Evolutionary conservation across 2,329 filamentous ascomycete genomes (phyloP).

Genomic region (Westerdykella sp.): DNA sequence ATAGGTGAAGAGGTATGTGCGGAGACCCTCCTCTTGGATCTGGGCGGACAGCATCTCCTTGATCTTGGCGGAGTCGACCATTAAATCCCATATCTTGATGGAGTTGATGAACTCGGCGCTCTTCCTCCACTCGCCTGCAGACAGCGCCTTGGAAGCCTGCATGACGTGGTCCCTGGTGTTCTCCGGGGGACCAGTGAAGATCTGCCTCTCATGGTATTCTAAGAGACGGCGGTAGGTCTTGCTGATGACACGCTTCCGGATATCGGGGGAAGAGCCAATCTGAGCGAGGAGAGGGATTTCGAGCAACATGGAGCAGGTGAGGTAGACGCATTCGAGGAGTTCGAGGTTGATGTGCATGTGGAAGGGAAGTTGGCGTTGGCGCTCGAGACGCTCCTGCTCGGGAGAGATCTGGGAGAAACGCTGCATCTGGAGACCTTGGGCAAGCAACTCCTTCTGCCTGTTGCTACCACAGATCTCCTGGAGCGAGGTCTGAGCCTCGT

Average conservation of each 20-base stretch:
- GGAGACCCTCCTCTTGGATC: conserved; percentile 96
- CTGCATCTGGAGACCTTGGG: conserved; percentile 97
- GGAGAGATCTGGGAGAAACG: conserved; percentile 93
- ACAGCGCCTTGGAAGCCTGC: conserved; percentile 95
- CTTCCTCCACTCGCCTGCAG: conserved; percentile 98
- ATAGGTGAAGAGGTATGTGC: conserved; percentile 98
- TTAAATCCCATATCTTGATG: conserved; percentile 99
- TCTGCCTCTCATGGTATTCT: conserved; percentile 98
- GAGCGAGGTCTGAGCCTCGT: conserved; percentile 94
- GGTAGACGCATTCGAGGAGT: conserved; percentile 93
- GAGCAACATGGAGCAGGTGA: conserved; percentile 98
- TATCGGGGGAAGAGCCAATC: conserved; percentile 90
- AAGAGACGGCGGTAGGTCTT: conserved; percentile 99
- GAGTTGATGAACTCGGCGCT: conserved; percentile 86
- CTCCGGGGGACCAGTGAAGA: conserved; percentile 96
- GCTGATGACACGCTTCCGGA: conserved; percentile 96
- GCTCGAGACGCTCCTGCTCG: conserved; percentile 94
- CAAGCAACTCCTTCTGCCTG: conserved; percentile 93
- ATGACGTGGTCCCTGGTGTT: conserved; percentile 99
- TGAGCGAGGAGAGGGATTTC: conserved; percentile 97
- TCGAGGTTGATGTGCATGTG: conserved; percentile 99
- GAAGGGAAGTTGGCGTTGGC: conserved; percentile 95
- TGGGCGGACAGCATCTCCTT: conserved; percentile 96
- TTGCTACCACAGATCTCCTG: conserved; percentile 98
- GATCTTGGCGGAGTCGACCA: conserved; percentile 87